Conservation (phyloP, 2,329 filamentous ascomycete genomes). For the Thielaviopsis populi region DNA sequence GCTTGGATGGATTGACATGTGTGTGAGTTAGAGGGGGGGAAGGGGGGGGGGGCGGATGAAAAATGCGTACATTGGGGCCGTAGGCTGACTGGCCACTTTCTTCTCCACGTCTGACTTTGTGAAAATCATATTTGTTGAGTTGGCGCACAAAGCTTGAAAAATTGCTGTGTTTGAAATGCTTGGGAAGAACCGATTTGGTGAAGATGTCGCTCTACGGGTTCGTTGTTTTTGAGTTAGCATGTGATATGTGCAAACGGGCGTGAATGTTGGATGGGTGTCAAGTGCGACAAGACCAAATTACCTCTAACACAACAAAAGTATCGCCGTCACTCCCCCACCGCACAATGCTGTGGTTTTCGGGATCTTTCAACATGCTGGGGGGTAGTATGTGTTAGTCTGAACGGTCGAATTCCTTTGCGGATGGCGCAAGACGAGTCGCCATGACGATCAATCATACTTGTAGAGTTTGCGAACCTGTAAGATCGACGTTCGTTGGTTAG, state of each 20-base stretch:
- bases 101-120: conserved; percentile 62
- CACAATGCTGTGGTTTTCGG: conserved; percentile 80
- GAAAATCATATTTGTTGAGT: conserved; percentile 95
- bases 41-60: conserved; percentile 3
- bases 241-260: conserved; percentile 10
- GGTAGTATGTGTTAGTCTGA: conserved; percentile 23
- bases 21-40: no score
- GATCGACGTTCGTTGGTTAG: conserved; percentile 14
- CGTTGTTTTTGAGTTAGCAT: background rate
- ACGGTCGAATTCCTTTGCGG: background rate
- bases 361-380: conserved; percentile 84
- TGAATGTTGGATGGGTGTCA: background rate
- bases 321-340: conserved; percentile 91
- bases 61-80: conserved; percentile 52
- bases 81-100: conserved; percentile 39
- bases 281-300: conserved; percentile 29
- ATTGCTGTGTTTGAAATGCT: conserved; percentile 98
- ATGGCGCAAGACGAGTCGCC: conserved; percentile 9
- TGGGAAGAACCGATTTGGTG: conserved; percentile 89
- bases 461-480: conserved; percentile 88
- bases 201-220: conserved; percentile 97
- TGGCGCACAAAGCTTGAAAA: conserved; percentile 94
- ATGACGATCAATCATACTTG: conserved; percentile 49
- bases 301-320: conserved; percentile 94
- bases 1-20: background rate